Evolutionary conservation across 768 basidiomycete genomes (phyloP), one percentile per base, ranked within the genome.

Genomic region (Mycena vulgaris): DNA sequence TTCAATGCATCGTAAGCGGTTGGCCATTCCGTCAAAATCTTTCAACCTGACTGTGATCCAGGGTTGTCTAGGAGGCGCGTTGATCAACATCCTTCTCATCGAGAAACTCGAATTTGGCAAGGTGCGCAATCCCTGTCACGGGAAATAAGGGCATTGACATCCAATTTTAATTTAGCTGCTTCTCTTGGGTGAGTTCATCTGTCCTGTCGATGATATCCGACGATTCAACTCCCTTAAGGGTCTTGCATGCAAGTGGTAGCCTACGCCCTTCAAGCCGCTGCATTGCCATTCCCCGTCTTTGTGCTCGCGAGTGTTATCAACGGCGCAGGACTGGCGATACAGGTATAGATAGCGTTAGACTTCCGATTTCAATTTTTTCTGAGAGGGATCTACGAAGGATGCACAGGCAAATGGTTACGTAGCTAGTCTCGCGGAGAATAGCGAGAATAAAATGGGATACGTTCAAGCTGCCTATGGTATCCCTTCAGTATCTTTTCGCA

Each of bases 141-240:
- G n/a, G n/a, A n/a, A n/a, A n/a, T n/a, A n/a, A n/a, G n/a, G n/a
- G 88, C 82, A 14, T 84, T 85, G 2, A 89, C 89, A 0, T 91
- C 89, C 89, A 2, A 82, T 82, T 14, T 84, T 91, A n/a, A n/a
- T n/a, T n/a, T n/a, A n/a, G n/a, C n/a, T n/a, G n/a, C n/a, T n/a
- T n/a, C n/a, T n/a, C n/a, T n/a, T n/a, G n/a, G n/a, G n/a, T n/a
- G n/a, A n/a, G n/a, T n/a, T n/a, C n/a, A n/a, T n/a, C n/a, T n/a
- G n/a, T n/a, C n/a, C n/a, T 52, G 82, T 86, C 5, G 82, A 73
- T 25, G 66, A 69, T 8, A 78, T 83, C 27, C 79, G 27, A 75
- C 80, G 5, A 67, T 83, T 16, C 16, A 31, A 56, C 9, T 28
- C 10, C 35, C 47, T 80, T 23, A 58, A 80, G 87, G 88, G 0